These are phyloP conservation scores for Takashimella tepidaria DNA, from an alignment of 1,284 basidiomycete genomes.

Conservation along the genomic window DNA sequence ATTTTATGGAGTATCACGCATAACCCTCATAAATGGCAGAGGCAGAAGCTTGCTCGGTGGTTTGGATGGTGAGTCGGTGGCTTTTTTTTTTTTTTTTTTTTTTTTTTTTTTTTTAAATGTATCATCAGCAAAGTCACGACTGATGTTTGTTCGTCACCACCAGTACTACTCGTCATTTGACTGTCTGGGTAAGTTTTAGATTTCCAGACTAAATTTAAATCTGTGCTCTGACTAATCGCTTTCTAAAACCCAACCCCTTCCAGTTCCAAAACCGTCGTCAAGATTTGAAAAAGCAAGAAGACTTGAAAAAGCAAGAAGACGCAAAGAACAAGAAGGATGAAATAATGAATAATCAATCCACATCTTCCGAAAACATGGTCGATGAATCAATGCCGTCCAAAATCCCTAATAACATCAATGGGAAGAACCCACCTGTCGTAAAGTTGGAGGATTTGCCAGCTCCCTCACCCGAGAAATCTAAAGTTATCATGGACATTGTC, in stretches of 20 bases:
- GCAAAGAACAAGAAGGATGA: neutral
- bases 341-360: neutral
- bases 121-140: too few relatives aligned
- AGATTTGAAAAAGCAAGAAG: conserved; percentile 16
- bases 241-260: too few relatives aligned
- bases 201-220: too few relatives aligned
- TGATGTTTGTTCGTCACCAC: neutral
- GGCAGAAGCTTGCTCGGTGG: conserved; percentile 24
- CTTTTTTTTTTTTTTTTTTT: too few relatives aligned
- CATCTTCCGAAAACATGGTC: neutral
- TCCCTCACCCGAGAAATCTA: conserved; percentile 7
- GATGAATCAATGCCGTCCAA: neutral
- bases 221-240: too few relatives aligned
- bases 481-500: conserved; percentile 21
- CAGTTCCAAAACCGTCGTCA: conserved; percentile 23
- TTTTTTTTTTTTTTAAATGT: too few relatives aligned
- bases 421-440: neutral
- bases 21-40: conserved; percentile 24
- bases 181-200: conserved; percentile 7
- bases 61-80: conserved; percentile 18
- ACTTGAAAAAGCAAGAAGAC: neutral
- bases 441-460: neutral
- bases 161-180: conserved; percentile 20
- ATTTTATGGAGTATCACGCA: conserved; percentile 21
- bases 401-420: too few relatives aligned